phyloP scores from a whole-genome alignment of 1,284 basidiomycete species.

The Sporisorium sorghi region DNA sequence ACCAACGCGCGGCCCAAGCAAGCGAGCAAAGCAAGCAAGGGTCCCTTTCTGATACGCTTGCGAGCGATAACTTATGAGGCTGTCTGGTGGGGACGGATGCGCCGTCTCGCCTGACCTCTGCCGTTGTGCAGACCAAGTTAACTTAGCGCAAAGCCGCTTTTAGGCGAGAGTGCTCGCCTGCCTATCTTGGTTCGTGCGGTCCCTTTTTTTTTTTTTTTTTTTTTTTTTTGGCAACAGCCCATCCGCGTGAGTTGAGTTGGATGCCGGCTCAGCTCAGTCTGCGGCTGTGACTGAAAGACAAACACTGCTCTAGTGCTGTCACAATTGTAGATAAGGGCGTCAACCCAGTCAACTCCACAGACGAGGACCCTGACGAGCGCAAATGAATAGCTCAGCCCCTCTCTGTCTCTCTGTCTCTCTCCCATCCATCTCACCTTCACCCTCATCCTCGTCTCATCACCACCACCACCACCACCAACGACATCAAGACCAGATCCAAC shows the following conservation, averaged over 20 bases:
- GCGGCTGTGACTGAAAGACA: too few relatives aligned
- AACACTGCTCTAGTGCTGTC: conserved; percentile 11
- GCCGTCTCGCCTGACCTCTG: conserved; percentile 13
- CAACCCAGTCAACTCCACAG: conserved; percentile 14
- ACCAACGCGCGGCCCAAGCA: too few relatives aligned
- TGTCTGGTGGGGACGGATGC: too few relatives aligned
- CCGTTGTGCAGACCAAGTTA: not conserved
- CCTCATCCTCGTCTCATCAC: not conserved
- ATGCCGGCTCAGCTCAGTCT: conserved; percentile 9
- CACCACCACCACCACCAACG: not conserved
- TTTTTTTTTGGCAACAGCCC: too few relatives aligned
- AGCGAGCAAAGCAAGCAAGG: not conserved
- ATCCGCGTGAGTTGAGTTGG: conserved; percentile 7
- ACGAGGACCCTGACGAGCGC: conserved; percentile 12
- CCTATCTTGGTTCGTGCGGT: conserved; percentile 17
- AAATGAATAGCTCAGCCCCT: not conserved
- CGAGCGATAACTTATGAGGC: too few relatives aligned
- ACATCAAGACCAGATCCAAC: not conserved
- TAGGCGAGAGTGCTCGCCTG: conserved; percentile 7
- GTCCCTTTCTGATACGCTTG: too few relatives aligned
- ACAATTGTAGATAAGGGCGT: conserved; percentile 20
- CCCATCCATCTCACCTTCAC: not conserved
- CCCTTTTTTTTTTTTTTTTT: not conserved
- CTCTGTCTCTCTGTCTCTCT: not conserved
- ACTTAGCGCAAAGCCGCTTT: not conserved